Evolutionary conservation across 2,329 filamentous ascomycete species (phyloP), one percentile per base, ranked within the genome.

Genomic region (Aspergillus brasiliensis): DNA sequence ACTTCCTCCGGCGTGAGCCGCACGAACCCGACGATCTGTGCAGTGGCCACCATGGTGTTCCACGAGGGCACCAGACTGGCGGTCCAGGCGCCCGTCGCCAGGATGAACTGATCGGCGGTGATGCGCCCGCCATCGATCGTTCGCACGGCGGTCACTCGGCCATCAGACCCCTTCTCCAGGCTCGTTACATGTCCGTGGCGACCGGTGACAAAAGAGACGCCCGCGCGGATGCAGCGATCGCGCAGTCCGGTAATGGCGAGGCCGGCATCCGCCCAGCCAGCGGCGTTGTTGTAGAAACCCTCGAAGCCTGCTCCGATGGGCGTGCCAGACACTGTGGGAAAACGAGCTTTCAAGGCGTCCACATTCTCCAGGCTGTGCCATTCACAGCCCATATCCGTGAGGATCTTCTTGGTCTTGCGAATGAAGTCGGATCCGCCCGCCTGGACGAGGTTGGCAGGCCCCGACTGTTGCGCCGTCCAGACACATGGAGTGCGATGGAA

Each of bases 21-120:
- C 63, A 96, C 77, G 76, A 94, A 96, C 17, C 84, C 88, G 8
- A 97, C 73, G 0, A 86, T 83, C 69, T 97, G 92, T 8, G 90
- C 92, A 0, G 91, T 93, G 1, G 92, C 89, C 60, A 88, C 84
- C 55, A 87, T 87, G 38, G 90, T 84, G 28, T 91, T 91, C 56
- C 86, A 81, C 0, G 96, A 79, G 69, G 95, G 88, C 53, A 96
- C 77, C 13, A 96, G 81, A 1, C 84, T 82, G 2, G 88, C 85
- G 1, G 89, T 91, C 93, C 92, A 97, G 2, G 92, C 91, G 19
- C 92, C 93, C 0, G 91, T 86, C 0, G 93, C 91, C 2, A 94
- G 81, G 49, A 96, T 81, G 27, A 90, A 88, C 8, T 92, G 81
- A 54, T 91, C 88, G 1, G 88, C 90, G 2, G 74, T 75, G 5